phyloP scores from a whole-genome alignment of 2,329 filamentous ascomycete species.

The Pseudogymnoascus pannorum region DNA sequence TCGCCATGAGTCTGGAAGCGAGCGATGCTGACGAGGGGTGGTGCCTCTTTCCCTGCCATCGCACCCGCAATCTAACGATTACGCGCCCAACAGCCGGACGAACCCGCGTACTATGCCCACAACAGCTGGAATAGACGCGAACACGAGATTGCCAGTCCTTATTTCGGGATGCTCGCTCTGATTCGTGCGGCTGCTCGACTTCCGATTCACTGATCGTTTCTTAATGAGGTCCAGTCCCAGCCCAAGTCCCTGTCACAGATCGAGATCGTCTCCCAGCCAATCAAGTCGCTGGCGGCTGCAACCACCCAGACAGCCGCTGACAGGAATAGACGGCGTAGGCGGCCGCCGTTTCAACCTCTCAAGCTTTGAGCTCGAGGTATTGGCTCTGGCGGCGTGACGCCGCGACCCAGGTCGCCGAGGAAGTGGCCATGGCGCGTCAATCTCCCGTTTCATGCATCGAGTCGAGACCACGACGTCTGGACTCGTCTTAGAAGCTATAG shows the following conservation, averaged over 20 bases:
- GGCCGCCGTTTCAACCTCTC: not conserved
- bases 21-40: not conserved
- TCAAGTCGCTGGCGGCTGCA: not conserved
- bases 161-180: not conserved
- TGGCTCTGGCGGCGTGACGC: not conserved
- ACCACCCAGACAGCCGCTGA: conserved; percentile 5
- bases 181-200: not conserved
- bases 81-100: not conserved
- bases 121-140: not conserved
- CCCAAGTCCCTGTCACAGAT: not conserved
- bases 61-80: not conserved
- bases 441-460: not conserved
- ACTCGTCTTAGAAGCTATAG: not conserved
- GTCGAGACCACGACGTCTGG: not conserved
- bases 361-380: not conserved
- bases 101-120: not conserved
- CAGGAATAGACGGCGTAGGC: not conserved
- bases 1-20: not conserved
- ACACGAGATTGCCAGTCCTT: not conserved
- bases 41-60: not conserved
- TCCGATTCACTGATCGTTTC: conserved; percentile 1
- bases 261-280: not conserved
- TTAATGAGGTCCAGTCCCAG: not conserved
- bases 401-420: not conserved
- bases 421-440: not conserved